phyloP scores from a whole-genome alignment of 805 yeast species.

The Lipomyces chichibuensis region DNA sequence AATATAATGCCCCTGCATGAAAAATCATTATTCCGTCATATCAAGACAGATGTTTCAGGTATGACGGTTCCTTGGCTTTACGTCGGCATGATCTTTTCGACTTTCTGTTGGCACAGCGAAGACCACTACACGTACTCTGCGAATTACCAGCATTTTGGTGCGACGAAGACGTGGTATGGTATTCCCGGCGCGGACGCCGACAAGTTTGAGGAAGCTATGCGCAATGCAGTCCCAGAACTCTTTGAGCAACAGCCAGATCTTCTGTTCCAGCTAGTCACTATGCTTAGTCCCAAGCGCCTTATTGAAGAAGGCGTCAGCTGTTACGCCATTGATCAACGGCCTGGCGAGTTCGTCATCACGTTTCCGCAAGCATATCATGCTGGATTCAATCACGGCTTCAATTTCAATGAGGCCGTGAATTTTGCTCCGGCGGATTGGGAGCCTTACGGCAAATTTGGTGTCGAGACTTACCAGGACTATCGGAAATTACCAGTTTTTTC shows the following conservation, averaged over 20 bases:
- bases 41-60: constrained; percentile 62
- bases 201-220: constrained; percentile 66
- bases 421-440: constrained; percentile 50
- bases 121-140: constrained; percentile 92
- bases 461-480: constrained; percentile 40
- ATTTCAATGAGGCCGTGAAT: constrained; percentile 51
- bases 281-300: constrained; percentile 69
- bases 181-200: constrained; percentile 71
- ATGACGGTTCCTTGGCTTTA: constrained; percentile 97
- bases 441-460: constrained; percentile 41
- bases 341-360: constrained; percentile 81
- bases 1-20: constrained; percentile 44
- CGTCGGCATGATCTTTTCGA: constrained; percentile 83
- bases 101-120: constrained; percentile 97
- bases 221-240: constrained; percentile 71
- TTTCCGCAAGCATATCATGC: constrained; percentile 90
- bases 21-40: constrained; percentile 43
- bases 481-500: constrained; percentile 44
- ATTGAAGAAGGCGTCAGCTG: constrained; percentile 51
- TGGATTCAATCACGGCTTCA: constrained; percentile 86
- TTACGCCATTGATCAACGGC: constrained; percentile 67
- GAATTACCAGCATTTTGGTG: constrained; percentile 89
- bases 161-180: constrained; percentile 91
- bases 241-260: constrained; percentile 85
- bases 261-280: constrained; percentile 80